Evolutionary conservation across 768 basidiomycete species (phyloP), one percentile per base, ranked within the genome.

Genomic region (Phlebiopsis flavidoalba): DNA sequence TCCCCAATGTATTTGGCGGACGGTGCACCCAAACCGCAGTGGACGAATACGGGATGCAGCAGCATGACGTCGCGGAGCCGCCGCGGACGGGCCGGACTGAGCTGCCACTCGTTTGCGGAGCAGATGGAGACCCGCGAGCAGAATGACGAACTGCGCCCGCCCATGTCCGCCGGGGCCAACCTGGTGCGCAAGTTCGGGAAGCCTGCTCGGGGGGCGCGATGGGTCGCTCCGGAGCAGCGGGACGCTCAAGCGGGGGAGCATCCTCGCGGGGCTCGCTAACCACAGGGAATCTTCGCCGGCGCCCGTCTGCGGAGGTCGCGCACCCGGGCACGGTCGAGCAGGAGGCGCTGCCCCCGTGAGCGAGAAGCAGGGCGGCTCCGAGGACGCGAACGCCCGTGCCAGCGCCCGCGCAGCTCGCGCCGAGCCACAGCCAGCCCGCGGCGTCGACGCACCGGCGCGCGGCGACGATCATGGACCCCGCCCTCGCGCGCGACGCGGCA

Each of bases 131-230:
- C 70, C 12, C 66, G 68, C 56, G 74, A 74, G 59, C 62, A 59
- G 60, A 70, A 67, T 60, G 65, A 71, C 63, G 76, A 77, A 64
- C 65, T 67, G n/a, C 68, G 59, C 47, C 50, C 59, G 36, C 63
- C 69, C 74, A 66, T 71, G 75, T 79, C 84, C 0, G 78, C 86
- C 53, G 86, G 87, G 19, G 83, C 86, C 53, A 88, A 87, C 24
- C 79, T 92, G n/a, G 87, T 88, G 61, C 79, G 88, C 72, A 86
- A 83, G 76, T 90, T 92, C 68, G 88, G 88, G 46, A n/a, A 88
- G 85, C 61, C 71, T 92, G 67, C 73, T 90, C 40, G 71, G 68
- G 26, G 81, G 79, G 21, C 71, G 75, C 57, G 79, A 76, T 22
- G 74, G 82, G 55, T 77, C 80, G 24, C 74, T 75, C 59, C 68